A percentile compares a stretch with the other conserved stretches of the same genome.
phyloP scores from a whole-genome alignment of 2,329 filamentous ascomycete genomes.

The Leptographium lundbergii region DNA sequence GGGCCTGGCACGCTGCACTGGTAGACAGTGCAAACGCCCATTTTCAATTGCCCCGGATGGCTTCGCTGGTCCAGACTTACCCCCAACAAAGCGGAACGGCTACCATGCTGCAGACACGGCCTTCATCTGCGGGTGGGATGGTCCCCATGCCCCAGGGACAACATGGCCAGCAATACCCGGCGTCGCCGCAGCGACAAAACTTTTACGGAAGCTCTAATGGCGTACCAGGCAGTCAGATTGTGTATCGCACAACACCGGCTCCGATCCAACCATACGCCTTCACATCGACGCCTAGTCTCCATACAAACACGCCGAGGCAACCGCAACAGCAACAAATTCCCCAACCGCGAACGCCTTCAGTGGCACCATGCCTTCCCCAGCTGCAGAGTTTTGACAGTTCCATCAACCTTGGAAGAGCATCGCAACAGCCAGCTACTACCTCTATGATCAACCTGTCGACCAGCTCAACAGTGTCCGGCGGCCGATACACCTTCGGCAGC shows the following conservation, averaged over 20 bases:
- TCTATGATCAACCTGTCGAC: constrained; percentile 29
- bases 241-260: constrained; percentile 41
- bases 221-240: constrained; percentile 23
- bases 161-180: constrained; percentile 36
- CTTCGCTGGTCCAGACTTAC: constrained; percentile 72
- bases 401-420: not conserved
- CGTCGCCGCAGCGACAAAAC: constrained; percentile 33
- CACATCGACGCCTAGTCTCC: constrained; percentile 54
- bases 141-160: constrained; percentile 39
- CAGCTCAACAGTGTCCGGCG: constrained; percentile 16
- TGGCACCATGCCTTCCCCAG: constrained; percentile 30
- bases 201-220: constrained; percentile 38
- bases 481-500: constrained; percentile 26
- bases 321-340: not conserved
- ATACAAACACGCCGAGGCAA: constrained; percentile 35
- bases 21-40: not conserved
- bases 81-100: constrained; percentile 62
- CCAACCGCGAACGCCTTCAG: constrained; percentile 29
- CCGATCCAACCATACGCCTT: constrained; percentile 70
- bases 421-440: constrained; percentile 22
- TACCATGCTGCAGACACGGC: constrained; percentile 64
- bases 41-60: constrained; percentile 39
- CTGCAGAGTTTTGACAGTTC: constrained; percentile 24
- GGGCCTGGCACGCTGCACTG: not conserved
- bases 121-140: constrained; percentile 49